Conservation (phyloP, 1,284 basidiomycete genomes). For the Pascua sp. region DNA sequence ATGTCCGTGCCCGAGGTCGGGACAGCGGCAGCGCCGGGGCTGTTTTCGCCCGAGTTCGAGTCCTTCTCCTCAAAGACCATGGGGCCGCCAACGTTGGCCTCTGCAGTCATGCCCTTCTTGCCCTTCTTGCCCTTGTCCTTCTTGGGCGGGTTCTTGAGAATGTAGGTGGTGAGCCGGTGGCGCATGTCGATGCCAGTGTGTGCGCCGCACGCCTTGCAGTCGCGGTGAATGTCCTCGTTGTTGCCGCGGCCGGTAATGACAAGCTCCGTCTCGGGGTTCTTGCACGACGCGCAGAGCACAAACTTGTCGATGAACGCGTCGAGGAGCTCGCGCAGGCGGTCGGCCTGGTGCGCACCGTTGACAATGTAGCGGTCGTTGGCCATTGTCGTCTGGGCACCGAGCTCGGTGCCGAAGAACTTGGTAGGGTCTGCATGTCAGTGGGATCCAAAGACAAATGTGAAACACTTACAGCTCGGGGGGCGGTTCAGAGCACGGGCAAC, state of each 20-base stretch:
- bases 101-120: conserved; percentile 48
- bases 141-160: conserved; percentile 91
- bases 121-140: conserved; percentile 69
- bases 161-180: conserved; percentile 95
- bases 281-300: conserved; percentile 95
- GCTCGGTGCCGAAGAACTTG: conserved; percentile 98
- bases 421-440: conserved; percentile 62
- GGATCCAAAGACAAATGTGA: not conserved
- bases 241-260: conserved; percentile 68
- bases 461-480: conserved; percentile 65
- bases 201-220: conserved; percentile 98
- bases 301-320: conserved; percentile 98
- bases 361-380: conserved; percentile 98
- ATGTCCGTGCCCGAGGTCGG: conserved; percentile 43
- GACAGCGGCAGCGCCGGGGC: conserved; percentile 16
- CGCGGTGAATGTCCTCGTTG: conserved; percentile 82
- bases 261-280: conserved; percentile 98
- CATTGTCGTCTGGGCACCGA: conserved; percentile 94
- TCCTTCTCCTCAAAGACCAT: conserved; percentile 43
- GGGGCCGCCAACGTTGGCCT: conserved; percentile 43
- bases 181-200: conserved; percentile 91
- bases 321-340: conserved; percentile 89
- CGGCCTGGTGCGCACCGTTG: conserved; percentile 92
- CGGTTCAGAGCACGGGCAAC: conserved; percentile 92
- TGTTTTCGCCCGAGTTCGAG: conserved; percentile 14